phyloP scores from a whole-genome alignment of 305 asterid species.

The Caryopteris hybrid region DNA sequence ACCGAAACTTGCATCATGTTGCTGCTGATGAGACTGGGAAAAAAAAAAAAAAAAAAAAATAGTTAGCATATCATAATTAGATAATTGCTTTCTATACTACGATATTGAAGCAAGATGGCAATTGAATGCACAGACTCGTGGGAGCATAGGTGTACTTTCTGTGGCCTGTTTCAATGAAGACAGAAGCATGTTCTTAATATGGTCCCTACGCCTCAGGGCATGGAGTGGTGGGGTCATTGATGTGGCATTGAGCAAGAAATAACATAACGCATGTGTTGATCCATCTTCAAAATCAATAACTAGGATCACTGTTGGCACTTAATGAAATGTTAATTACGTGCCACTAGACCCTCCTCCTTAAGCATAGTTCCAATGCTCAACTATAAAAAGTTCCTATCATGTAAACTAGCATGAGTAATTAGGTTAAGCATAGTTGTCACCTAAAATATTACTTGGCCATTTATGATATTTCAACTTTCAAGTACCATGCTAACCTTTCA shows the following conservation, averaged over 20 bases:
- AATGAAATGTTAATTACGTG: background rate
- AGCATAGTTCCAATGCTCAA: background rate
- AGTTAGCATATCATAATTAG: background rate
- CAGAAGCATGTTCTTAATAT: background rate
- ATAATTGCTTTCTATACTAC: background rate
- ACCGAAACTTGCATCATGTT: slow-evolving; percentile 78
- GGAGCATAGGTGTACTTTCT: background rate
- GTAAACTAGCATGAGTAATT: background rate
- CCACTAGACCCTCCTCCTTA: background rate
- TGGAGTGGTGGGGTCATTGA: background rate
- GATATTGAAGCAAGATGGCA: background rate
- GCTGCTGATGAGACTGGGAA: slow-evolving; percentile 84
- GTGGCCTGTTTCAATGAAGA: background rate
- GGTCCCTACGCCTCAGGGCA: background rate
- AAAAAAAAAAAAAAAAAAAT: background rate
- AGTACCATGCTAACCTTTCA: background rate
- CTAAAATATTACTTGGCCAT: background rate
- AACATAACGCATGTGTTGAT: background rate
- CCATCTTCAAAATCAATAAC: background rate
- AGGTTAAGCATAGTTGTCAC: background rate
- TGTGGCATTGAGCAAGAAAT: background rate
- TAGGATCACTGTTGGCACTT: background rate
- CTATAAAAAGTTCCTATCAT: background rate
- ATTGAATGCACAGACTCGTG: background rate
- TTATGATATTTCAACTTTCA: background rate